phyloP scores from a whole-genome alignment of 805 yeast genomes.

The Candida germanica region DNA sequence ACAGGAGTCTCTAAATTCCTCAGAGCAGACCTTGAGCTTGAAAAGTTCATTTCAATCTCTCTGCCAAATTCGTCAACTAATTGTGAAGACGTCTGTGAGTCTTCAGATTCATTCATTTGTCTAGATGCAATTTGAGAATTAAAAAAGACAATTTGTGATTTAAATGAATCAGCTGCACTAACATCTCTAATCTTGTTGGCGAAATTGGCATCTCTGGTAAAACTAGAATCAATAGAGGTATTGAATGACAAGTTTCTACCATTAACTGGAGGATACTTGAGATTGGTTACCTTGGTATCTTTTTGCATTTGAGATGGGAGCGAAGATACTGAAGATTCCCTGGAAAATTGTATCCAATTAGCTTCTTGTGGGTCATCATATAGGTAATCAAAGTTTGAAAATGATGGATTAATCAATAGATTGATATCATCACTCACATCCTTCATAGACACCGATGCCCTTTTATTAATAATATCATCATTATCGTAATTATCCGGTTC shows the following conservation, averaged over 20 bases:
- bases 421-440: constrained; percentile 4
- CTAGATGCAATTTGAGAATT: constrained; percentile 9
- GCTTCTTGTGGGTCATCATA: constrained; percentile 16
- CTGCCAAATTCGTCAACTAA: constrained; percentile 26
- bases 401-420: constrained; percentile 3
- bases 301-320: neutral
- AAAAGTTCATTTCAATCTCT: constrained; percentile 19
- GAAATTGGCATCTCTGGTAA: constrained; percentile 8
- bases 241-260: constrained; percentile 4
- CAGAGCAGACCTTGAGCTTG: constrained; percentile 4
- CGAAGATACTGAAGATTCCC: constrained; percentile 16
- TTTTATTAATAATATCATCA: constrained; percentile 1
- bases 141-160: constrained; percentile 10
- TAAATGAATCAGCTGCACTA: constrained; percentile 14
- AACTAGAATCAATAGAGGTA: constrained; percentile 3
- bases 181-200: constrained; percentile 11
- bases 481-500: constrained; percentile 5
- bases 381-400: neutral
- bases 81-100: constrained; percentile 26
- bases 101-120: constrained; percentile 18
- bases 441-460: constrained; percentile 3
- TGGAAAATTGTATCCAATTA: constrained; percentile 25
- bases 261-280: constrained; percentile 3
- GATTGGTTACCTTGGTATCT: neutral
- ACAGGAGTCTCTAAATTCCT: neutral